phyloP scores from a whole-genome alignment of 2,329 filamentous ascomycete species.

The Rhynchosporium graminicola region DNA sequence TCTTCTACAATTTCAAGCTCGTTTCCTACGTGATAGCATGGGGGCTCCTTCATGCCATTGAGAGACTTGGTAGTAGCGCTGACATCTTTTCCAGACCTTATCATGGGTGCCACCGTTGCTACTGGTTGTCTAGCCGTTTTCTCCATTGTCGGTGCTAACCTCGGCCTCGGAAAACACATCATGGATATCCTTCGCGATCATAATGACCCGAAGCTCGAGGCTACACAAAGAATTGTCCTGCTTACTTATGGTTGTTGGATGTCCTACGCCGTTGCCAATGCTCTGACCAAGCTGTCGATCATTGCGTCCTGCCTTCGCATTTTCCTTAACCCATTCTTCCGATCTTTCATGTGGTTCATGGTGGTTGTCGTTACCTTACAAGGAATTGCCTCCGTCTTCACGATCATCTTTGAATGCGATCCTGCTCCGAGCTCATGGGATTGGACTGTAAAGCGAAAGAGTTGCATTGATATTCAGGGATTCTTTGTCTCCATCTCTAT shows the following conservation, averaged over 20 bases:
- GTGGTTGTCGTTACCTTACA: constrained; percentile 7
- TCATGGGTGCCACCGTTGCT: background rate
- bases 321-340: constrained; percentile 16
- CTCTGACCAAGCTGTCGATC: constrained; percentile 23
- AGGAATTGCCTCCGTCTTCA: constrained; percentile 13
- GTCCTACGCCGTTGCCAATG: constrained; percentile 16
- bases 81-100: background rate
- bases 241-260: constrained; percentile 16
- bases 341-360: constrained; percentile 6
- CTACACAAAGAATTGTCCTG: background rate
- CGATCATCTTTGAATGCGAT: constrained; percentile 17
- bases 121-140: constrained; percentile 12
- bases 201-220: background rate
- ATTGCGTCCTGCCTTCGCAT: constrained; percentile 20
- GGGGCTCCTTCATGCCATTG: too few species aligned
- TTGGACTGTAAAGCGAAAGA: constrained; percentile 6
- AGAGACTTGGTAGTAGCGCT: background rate
- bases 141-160: constrained; percentile 15
- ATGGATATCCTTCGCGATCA: constrained; percentile 13
- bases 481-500: constrained; percentile 18
- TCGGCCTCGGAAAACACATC: constrained; percentile 22
- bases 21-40: too few species aligned
- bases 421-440: constrained; percentile 18
- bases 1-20: too few species aligned
- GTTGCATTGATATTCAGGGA: constrained; percentile 21